A percentile compares a stretch with the other conserved stretches of the same genome.
Conservation (phyloP, 768 basidiomycete genomes). For the Sutorius australiensis region DNA sequence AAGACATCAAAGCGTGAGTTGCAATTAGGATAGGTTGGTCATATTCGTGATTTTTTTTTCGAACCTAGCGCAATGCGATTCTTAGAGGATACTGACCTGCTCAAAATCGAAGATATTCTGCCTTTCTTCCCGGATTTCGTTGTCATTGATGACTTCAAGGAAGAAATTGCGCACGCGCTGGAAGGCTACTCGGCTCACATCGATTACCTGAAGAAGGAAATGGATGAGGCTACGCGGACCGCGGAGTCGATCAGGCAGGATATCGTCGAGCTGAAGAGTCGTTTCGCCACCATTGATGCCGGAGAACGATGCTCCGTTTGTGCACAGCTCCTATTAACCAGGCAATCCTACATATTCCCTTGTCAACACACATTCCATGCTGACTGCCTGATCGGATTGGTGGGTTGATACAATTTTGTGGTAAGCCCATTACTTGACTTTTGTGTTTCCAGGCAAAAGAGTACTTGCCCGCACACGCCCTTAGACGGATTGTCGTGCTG, state of each 20-base stretch:
- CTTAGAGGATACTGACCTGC: conserved; percentile 87
- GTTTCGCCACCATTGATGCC: conserved; percentile 89
- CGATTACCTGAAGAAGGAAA: conserved; percentile 83
- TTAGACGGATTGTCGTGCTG: conserved; percentile 81
- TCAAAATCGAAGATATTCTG: conserved; percentile 98
- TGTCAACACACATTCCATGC: conserved; percentile 98
- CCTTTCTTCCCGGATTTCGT: conserved; percentile 99
- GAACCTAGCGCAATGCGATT: conserved; percentile 87
- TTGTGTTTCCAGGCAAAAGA: conserved; percentile 74
- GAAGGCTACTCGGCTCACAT: conserved; percentile 94
- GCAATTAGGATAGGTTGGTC: neutral
- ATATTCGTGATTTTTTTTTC: neutral
- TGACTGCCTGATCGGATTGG: conserved; percentile 92
- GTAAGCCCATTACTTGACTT: neutral
- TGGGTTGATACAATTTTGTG: conserved; percentile 39
- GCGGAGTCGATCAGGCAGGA: conserved; percentile 94
- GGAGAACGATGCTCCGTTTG: conserved; percentile 86
- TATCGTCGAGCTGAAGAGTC: conserved; percentile 76
- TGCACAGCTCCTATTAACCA: conserved; percentile 65
- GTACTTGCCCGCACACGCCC: conserved; percentile 73
- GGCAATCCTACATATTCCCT: conserved; percentile 98
- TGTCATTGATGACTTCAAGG: conserved; percentile 99
- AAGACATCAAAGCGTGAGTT: conserved; percentile 95
- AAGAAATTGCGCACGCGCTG: conserved; percentile 93
- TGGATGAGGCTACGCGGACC: conserved; percentile 91